Evolutionary conservation across 345 rosid species (phyloP), one percentile per base, ranked within the genome.

Genomic region (Hypericum perforatum): DNA sequence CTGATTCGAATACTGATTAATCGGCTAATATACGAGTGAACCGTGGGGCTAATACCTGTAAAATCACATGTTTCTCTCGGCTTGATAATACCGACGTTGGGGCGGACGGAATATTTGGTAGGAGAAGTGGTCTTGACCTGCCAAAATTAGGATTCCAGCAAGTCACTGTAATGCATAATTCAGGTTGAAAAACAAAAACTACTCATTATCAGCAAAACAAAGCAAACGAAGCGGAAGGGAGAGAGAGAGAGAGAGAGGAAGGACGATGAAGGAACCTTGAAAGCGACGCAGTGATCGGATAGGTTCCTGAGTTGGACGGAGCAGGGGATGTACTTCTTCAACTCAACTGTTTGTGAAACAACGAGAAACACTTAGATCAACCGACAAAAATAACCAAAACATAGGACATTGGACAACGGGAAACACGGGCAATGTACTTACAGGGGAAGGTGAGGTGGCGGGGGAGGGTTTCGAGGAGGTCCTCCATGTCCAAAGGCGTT

Each of bases 71-170:
- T 42, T 39, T 66, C 63, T 11, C 62, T 69, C 6, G 86, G 86
- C 64, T 66, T 60, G 51, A 80, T 58, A 45, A 80, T 56, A 16
- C 79, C 77, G n/a, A 54, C 60, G 51, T 75, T 80, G 40, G 86
- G 82, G 42, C 74, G 65, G 9, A 75, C 86, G 53, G 73, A 72
- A 60, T 80, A 80, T 43, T 77, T 73, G 66, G 68, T 75, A 0
- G 82, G 82, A 55, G 80, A 71, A 6, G 86, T 80, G 44, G 82
- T 75, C 71, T 80, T 80, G 59, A 80, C 74, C 82, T 80, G 70
- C 42, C 44, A 70, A 51, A 5, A 12, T 22, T 22, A 22, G 32
- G 32, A 22, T 22, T 22, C 32, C 32, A 22, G 32, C 32, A 22
- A 22, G 32, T 22, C 32, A 4, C 32, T 1, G 2, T 22, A 22